Evolutionary conservation across 345 rosid genomes (phyloP).

Genomic region (Hibiscus trionum): DNA sequence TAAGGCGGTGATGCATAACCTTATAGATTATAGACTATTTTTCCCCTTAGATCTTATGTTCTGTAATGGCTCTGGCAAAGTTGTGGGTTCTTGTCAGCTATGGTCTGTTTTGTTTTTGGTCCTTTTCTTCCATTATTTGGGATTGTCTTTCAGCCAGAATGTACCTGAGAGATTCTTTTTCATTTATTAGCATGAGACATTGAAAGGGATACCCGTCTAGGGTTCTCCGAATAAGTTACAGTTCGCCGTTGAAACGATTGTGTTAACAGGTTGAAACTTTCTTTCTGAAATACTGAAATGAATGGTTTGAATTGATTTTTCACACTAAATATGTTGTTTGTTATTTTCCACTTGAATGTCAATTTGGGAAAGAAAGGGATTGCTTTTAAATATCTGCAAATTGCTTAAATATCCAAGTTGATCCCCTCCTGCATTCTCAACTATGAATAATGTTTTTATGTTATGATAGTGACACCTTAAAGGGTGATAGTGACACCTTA

Average conservation of each 20-base stretch:
- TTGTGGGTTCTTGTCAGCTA: constrained; percentile 39
- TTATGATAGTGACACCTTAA: not conserved
- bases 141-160: constrained; percentile 34
- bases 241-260: constrained; percentile 3
- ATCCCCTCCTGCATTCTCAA: not conserved
- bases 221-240: constrained; percentile 36
- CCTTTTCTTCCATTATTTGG: constrained; percentile 22
- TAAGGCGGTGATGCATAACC: constrained; percentile 57
- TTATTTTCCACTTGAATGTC: too few species aligned
- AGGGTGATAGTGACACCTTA: not conserved
- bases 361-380: too few species aligned
- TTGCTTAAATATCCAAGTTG: not conserved
- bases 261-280: constrained; percentile 14
- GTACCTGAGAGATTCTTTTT: constrained; percentile 40
- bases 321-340: not conserved
- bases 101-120: constrained; percentile 17
- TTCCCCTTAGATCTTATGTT: constrained; percentile 23
- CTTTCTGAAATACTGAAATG: constrained; percentile 14
- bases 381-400: not conserved
- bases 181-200: constrained; percentile 42
- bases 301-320: constrained; percentile 1
- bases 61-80: constrained; percentile 34
- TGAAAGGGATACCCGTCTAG: constrained; percentile 34
- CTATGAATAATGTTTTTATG: not conserved
- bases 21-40: constrained; percentile 21